Evolutionary conservation across 1,284 basidiomycete genomes (phyloP).

Genomic region (Volvariella volvacea): DNA sequence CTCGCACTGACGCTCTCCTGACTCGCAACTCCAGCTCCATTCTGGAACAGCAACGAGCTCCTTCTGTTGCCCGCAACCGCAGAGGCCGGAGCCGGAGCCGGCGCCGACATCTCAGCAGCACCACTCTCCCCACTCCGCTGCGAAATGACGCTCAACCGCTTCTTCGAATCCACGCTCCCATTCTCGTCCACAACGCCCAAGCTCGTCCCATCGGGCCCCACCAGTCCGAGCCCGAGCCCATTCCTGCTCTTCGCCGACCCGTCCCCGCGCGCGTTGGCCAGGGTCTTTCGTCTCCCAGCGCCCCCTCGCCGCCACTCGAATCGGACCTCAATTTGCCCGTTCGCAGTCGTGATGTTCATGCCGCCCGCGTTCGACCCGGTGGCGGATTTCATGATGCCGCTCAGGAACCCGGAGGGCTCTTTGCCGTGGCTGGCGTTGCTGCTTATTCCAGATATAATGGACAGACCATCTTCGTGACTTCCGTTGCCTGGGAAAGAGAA

Average conservation of each 20-base stretch:
- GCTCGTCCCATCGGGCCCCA: too few relatives aligned
- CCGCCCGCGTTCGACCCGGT: constrained; percentile 13
- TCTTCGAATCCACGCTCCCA: background rate
- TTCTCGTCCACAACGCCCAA: too few relatives aligned
- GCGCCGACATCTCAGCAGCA: constrained; percentile 9
- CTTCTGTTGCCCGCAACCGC: too few relatives aligned
- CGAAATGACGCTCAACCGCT: constrained; percentile 17
- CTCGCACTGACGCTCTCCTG: background rate
- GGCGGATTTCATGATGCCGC: constrained; percentile 3
- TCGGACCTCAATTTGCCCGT: constrained; percentile 46
- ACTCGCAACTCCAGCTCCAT: constrained; percentile 1
- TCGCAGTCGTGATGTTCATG: background rate
- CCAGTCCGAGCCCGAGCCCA: too few relatives aligned
- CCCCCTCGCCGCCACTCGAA: constrained; percentile 69
- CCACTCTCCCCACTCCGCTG: constrained; percentile 17
- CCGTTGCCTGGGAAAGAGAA: too few relatives aligned
- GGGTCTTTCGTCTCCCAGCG: constrained; percentile 8
- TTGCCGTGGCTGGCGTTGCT: background rate
- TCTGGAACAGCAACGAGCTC: too few relatives aligned
- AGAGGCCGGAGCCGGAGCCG: too few relatives aligned
- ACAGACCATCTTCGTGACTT: background rate
- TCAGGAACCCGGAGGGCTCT: background rate
- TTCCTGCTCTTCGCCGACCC: background rate
- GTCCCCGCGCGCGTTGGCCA: constrained; percentile 1
- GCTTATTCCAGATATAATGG: background rate